Evolutionary conservation across 2,329 filamentous ascomycete genomes (phyloP).

Genomic region (Albophoma yamanashiensis): DNA sequence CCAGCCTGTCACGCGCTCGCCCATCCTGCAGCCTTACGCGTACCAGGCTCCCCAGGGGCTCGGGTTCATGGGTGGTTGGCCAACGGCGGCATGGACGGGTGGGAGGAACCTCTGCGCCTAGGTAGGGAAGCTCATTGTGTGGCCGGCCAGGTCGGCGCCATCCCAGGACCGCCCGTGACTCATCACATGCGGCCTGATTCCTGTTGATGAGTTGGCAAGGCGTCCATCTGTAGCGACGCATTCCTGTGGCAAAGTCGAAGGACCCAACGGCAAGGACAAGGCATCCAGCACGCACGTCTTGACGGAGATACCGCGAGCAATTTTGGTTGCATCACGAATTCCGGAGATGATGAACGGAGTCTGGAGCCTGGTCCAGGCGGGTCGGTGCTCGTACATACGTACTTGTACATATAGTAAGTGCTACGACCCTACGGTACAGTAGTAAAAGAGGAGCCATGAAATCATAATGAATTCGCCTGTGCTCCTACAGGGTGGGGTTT

Average conservation of each 20-base stretch:
- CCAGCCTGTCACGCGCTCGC: background rate
- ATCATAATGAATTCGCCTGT: constrained; percentile 4
- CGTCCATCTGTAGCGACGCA: background rate
- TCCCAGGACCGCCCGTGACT: background rate
- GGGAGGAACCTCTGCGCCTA: background rate
- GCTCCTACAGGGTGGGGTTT: background rate
- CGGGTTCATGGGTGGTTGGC: background rate
- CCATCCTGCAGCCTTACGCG: constrained; percentile 3
- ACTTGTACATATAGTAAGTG: no score
- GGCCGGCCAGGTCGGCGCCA: background rate
- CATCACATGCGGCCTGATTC: background rate
- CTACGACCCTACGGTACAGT: no score
- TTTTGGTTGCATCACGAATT: background rate
- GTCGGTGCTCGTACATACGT: background rate
- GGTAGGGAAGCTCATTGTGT: background rate
- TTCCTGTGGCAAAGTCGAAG: background rate
- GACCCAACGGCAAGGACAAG: background rate
- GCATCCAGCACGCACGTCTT: background rate
- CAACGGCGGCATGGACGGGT: background rate
- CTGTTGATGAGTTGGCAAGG: background rate
- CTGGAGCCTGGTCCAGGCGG: background rate
- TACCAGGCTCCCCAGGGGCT: background rate
- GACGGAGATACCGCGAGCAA: background rate
- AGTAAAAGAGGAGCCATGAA: constrained; percentile 1
- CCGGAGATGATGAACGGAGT: constrained; percentile 3